Base-by-base conservation (phyloP, 441 rosid species). In the Hypseocharis bilobata region DNA sequence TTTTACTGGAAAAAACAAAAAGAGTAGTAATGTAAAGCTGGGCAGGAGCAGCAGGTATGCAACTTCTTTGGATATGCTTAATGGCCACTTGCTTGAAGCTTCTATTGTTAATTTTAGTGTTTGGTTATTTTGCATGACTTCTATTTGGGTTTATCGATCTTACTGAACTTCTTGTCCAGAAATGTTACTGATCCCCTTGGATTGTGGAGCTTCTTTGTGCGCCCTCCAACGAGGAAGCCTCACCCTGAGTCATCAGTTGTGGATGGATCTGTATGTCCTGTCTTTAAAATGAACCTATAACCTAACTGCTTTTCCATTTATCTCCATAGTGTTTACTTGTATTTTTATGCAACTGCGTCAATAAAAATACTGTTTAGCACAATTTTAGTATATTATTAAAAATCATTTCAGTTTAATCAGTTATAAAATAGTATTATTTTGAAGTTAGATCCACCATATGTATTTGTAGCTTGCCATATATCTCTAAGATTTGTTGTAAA, bases 31-130 rank as follows among this genome's bases (percentile, higher is more conserved):
- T 17, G 28, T 30, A 38, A 70, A 76, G 69, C 71, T 57, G 63
- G 87, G 81, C 57, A 78, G 80, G 75, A 75, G 78, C 72, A 79
- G 73, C 65, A 83, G 84, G 99, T 86, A 62, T 66, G 74, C 38
- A 32, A 57, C 70, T 61, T 74, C 49, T 54, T 63, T 67, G 51
- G 14, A 10, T 68, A 71, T 34, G 30, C 36, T 56, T 67, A 42
- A 67, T 64, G 25, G 51, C 32, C 23, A 25, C 17, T 3, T 63
- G 57, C 26, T 57, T 32, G 30, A 64, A 55, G 59, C 60, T 74
- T 68, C 56, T 28, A 5, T 22, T 34, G 1, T 25, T 32, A 32
- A 32, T 32, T 6, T 32, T 6, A 25, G 19, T 45, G 34, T 67
- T 76, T 70, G 69, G 52, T 74, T 66, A 47, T 36, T 55, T 11